These are phyloP conservation scores for Pseudonectria buxi DNA, from an alignment of 2,329 filamentous ascomycete genomes.

Conservation along the genomic window DNA sequence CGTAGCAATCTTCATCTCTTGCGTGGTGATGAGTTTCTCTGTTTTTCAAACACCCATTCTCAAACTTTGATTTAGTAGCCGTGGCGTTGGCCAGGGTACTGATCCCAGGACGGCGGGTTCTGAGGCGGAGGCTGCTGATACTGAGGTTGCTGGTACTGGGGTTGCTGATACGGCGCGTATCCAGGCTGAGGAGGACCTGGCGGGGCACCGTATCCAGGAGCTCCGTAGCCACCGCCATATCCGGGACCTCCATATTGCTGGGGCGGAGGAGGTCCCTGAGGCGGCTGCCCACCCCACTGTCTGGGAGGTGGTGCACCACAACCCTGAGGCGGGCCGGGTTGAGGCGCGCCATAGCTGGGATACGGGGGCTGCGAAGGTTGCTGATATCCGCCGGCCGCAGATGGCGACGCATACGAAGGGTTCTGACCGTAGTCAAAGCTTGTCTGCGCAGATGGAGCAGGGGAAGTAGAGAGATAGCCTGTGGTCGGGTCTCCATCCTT, in stretches of 20 bases:
- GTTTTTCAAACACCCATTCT: background rate
- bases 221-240: constrained; percentile 15
- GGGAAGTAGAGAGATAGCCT: constrained; percentile 33
- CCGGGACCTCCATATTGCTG: constrained; percentile 23
- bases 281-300: constrained; percentile 20
- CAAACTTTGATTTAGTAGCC: constrained; percentile 20
- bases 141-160: constrained; percentile 16
- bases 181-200: constrained; percentile 15
- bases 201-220: constrained; percentile 13
- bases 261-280: constrained; percentile 16
- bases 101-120: constrained; percentile 26
- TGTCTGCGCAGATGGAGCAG: constrained; percentile 28
- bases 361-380: constrained; percentile 28
- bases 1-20: background rate
- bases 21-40: background rate
- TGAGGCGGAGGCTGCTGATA: constrained; percentile 10
- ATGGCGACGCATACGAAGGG: constrained; percentile 20
- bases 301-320: constrained; percentile 25
- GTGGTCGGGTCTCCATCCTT: constrained; percentile 33
- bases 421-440: constrained; percentile 37
- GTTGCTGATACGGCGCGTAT: constrained; percentile 16
- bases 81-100: constrained; percentile 33
- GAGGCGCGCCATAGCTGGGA: constrained; percentile 27
- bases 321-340: constrained; percentile 19
- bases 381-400: constrained; percentile 15